Evolutionary conservation across 176 grass and related monocot species (phyloP).

Genomic region (Poa pratensis): DNA sequence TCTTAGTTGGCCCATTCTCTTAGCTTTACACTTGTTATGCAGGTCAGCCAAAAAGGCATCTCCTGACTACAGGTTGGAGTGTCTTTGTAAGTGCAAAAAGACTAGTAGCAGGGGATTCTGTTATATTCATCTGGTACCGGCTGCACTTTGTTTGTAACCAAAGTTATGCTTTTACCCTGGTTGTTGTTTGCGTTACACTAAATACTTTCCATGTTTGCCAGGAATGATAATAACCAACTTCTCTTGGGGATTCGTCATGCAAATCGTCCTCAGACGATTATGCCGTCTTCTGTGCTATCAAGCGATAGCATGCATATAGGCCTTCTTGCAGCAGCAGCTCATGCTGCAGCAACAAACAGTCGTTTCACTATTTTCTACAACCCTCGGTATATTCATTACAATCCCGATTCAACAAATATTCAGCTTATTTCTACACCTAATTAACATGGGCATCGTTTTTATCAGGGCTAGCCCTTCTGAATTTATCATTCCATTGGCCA

Average conservation of each 20-base stretch:
- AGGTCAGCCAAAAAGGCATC: conserved; percentile 98
- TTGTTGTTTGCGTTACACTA: not conserved
- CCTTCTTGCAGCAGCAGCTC: conserved; percentile 95
- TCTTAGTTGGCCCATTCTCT: conserved; percentile 24
- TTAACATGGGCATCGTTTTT: conserved; percentile 25
- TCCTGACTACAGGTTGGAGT: conserved; percentile 95
- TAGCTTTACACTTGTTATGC: conserved; percentile 40
- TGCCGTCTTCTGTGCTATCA: conserved; percentile 94
- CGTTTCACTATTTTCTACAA: conserved; percentile 98
- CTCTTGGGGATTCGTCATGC: conserved; percentile 87
- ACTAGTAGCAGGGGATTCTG: conserved; percentile 88
- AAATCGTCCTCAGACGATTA: conserved; percentile 83
- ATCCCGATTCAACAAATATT: not conserved
- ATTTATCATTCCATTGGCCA: conserved; percentile 91
- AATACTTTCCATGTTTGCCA: conserved; percentile 38
- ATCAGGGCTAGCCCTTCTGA: conserved; percentile 92
- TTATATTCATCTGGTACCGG: conserved; percentile 94
- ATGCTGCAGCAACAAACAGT: conserved; percentile 95
- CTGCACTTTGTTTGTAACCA: not conserved
- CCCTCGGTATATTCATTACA: conserved; percentile 59
- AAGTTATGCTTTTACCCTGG: not conserved
- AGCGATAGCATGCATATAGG: conserved; percentile 99
- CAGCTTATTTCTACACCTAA: conserved; percentile 17
- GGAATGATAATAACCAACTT: conserved; percentile 96
- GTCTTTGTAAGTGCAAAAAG: conserved; percentile 93